A percentile compares a stretch with the other conserved stretches of the same genome.
Conservation (phyloP, 495 filamentous ascomycete species). For the Lasiosphaeria miniovina region DNA sequence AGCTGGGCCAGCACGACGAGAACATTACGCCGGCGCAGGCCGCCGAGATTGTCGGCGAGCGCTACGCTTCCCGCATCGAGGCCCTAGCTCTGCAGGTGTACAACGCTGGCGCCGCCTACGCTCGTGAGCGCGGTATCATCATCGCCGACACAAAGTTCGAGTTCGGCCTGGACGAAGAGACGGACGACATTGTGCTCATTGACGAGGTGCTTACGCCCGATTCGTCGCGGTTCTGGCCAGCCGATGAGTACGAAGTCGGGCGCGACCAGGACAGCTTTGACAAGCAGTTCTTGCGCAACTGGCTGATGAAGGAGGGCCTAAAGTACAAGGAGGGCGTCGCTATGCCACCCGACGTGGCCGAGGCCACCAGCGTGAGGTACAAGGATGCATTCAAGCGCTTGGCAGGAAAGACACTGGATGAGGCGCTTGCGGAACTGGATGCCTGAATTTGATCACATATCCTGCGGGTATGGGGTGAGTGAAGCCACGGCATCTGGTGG, state of each 20-base stretch:
- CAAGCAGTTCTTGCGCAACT: constrained; percentile 89
- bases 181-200: constrained; percentile 74
- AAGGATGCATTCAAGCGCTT: constrained; percentile 41
- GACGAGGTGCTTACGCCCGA: constrained; percentile 91
- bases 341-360: constrained; percentile 64
- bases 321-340: constrained; percentile 65
- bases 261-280: constrained; percentile 77
- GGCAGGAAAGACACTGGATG: constrained; percentile 42
- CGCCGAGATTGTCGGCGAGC: constrained; percentile 64
- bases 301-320: constrained; percentile 68
- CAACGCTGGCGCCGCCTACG: constrained; percentile 69
- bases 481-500: no score
- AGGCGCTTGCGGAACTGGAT: constrained; percentile 27
- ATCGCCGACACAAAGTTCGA: constrained; percentile 66
- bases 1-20: constrained; percentile 78
- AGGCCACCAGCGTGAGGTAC: constrained; percentile 57
- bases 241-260: constrained; percentile 68
- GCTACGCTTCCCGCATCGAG: constrained; percentile 73
- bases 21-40: constrained; percentile 81
- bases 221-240: constrained; percentile 85
- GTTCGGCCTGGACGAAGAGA: constrained; percentile 68
- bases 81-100: constrained; percentile 70
- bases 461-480: no score
- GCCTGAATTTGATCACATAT: neutral
- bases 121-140: constrained; percentile 76